Conservation (phyloP, 2,329 filamentous ascomycete genomes). For the Alternaria postmessia region DNA sequence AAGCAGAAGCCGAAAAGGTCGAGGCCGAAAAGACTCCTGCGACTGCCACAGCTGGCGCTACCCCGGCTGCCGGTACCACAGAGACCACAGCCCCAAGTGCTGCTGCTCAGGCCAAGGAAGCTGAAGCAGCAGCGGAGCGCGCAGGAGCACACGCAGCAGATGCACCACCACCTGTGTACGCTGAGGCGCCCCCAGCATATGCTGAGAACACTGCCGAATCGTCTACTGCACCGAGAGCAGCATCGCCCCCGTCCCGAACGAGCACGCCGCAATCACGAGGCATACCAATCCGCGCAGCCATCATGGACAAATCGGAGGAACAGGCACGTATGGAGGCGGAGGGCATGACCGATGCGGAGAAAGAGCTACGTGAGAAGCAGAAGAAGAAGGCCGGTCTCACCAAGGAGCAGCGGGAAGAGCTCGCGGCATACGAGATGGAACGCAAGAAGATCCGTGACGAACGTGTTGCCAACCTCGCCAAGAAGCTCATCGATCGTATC, state of each 20-base stretch:
- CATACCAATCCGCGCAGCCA: slow-evolving; percentile 81
- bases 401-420: slow-evolving; percentile 92
- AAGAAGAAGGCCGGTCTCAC: slow-evolving; percentile 88
- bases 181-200: slow-evolving; percentile 43
- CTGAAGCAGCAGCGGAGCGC: slow-evolving; percentile 52
- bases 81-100: slow-evolving; percentile 27
- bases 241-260: slow-evolving; percentile 53
- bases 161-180: slow-evolving; percentile 49
- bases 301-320: slow-evolving; percentile 89
- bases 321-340: slow-evolving; percentile 71
- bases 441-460: slow-evolving; percentile 84
- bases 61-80: slow-evolving; percentile 15
- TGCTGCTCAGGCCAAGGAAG: slow-evolving; percentile 56
- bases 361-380: slow-evolving; percentile 78
- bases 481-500: slow-evolving; percentile 88
- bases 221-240: slow-evolving; percentile 29
- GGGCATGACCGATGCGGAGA: slow-evolving; percentile 75
- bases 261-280: slow-evolving; percentile 60
- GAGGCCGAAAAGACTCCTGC: slow-evolving; percentile 31
- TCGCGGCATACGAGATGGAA: slow-evolving; percentile 88
- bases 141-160: slow-evolving; percentile 44
- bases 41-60: slow-evolving; percentile 19
- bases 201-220: slow-evolving; percentile 58
- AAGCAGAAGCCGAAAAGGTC: slow-evolving; percentile 52
- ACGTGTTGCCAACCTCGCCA: slow-evolving; percentile 81